A percentile compares a stretch with the other conserved stretches of the same genome.
Conservation (phyloP, 768 basidiomycete species). For the Kwoniella pini region DNA sequence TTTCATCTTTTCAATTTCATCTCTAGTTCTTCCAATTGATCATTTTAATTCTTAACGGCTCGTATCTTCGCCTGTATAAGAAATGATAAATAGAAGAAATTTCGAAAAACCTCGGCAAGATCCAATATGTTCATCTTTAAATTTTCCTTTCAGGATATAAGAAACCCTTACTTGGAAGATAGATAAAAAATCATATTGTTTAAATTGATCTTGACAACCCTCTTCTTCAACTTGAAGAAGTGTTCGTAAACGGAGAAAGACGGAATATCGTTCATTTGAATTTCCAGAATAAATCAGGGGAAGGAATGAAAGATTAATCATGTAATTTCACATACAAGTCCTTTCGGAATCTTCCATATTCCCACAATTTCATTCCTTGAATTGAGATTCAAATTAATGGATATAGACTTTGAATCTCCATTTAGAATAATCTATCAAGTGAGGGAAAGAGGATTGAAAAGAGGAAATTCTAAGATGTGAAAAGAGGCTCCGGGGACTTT, state of each 20-base stretch:
- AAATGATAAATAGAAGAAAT: background rate
- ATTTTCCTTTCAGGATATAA: too few relatives aligned
- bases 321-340: conserved; percentile 33
- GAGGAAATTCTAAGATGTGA: conserved; percentile 3
- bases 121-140: background rate
- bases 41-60: conserved; percentile 16
- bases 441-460: background rate
- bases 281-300: background rate
- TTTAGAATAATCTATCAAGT: conserved; percentile 10
- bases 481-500: conserved; percentile 48
- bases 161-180: too few relatives aligned
- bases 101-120: background rate
- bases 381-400: background rate
- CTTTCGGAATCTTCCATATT: conserved; percentile 27
- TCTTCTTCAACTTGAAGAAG: too few relatives aligned
- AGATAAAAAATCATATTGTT: too few relatives aligned
- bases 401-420: background rate
- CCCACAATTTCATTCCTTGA: background rate
- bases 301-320: conserved; percentile 10
- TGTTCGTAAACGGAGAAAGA: too few relatives aligned
- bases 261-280: background rate
- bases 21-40: background rate
- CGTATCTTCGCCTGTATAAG: conserved; percentile 39
- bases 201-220: too few relatives aligned
- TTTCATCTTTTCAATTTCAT: conserved; percentile 20